Percentiles rank a stretch among this genome's conserved stretches.
These are phyloP conservation scores for Hippophae rhamnoides DNA, from an alignment of 306 rosid species.

Conservation along the genomic window DNA sequence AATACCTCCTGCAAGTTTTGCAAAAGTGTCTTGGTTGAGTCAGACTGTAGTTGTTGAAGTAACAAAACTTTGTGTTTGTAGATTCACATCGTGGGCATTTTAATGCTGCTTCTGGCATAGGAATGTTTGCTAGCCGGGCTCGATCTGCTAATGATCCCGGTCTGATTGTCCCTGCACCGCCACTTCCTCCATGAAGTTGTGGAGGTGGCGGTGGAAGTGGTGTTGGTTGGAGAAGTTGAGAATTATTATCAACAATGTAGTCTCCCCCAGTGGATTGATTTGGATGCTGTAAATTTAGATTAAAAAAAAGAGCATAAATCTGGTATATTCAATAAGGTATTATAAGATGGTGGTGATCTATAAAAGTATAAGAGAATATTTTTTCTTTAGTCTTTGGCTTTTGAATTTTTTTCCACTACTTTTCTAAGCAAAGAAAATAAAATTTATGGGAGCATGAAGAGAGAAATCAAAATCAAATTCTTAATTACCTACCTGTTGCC, in stretches of 20 bases:
- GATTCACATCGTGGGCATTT: slow-evolving; percentile 91
- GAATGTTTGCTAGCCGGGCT: slow-evolving; percentile 78
- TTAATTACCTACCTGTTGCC: slow-evolving; percentile 63
- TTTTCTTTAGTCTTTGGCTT: slow-evolving; percentile 21
- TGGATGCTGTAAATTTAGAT: slow-evolving; percentile 21
- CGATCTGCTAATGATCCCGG: slow-evolving; percentile 75
- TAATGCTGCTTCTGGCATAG: slow-evolving; percentile 50
- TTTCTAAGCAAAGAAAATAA: slow-evolving; percentile 3
- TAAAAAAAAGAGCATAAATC: slow-evolving; percentile 23
- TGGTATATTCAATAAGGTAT: slow-evolving; percentile 53
- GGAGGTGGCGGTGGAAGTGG: slow-evolving; percentile 30
- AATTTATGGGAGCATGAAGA: slow-evolving; percentile 4
- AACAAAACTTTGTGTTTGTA: slow-evolving; percentile 86
- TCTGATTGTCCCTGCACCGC: slow-evolving; percentile 42
- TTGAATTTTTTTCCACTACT: slow-evolving; percentile 19
- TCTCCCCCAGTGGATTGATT: slow-evolving; percentile 10
- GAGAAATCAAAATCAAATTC: too few relatives aligned
- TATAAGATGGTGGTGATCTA: slow-evolving; percentile 9
- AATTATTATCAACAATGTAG: slow-evolving; percentile 1
- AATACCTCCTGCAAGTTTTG: slow-evolving; percentile 82
- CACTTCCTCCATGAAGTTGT: slow-evolving; percentile 24
- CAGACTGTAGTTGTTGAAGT: slow-evolving; percentile 88
- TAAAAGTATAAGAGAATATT: slow-evolving; percentile 40
- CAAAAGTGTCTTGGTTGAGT: slow-evolving; percentile 95
- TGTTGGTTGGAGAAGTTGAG: slow-evolving; percentile 35